Percentiles rank a stretch among this genome's conserved stretches.
phyloP scores from a whole-genome alignment of 2,329 filamentous ascomycete species.

The Cercospora sp. region DNA sequence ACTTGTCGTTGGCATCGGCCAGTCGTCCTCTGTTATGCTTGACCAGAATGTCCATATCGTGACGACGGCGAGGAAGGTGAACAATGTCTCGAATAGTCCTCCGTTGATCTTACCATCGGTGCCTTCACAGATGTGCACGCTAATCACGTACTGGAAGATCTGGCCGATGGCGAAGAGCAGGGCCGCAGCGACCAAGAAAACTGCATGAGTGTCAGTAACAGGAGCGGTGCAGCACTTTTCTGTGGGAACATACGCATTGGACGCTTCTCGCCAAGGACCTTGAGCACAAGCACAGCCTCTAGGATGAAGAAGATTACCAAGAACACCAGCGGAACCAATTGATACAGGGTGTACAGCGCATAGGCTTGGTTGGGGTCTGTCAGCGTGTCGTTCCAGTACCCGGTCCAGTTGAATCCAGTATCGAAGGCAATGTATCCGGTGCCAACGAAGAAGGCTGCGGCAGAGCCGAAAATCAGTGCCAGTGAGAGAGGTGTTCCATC shows the following conservation, averaged over 20 bases:
- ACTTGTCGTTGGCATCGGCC: conserved; percentile 63
- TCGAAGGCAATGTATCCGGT: conserved; percentile 96
- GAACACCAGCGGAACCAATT: conserved; percentile 84
- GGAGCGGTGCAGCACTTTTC: neutral
- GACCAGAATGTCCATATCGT: conserved; percentile 96
- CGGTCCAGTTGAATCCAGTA: conserved; percentile 83
- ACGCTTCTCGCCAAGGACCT: conserved; percentile 80
- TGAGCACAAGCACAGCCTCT: conserved; percentile 78
- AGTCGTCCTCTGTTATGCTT: conserved; percentile 98
- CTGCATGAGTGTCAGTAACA: conserved; percentile 39
- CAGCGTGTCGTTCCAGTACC: conserved; percentile 63
- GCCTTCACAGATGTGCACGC: conserved; percentile 83
- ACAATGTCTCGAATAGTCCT: conserved; percentile 86
- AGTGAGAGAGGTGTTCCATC: conserved; percentile 87
- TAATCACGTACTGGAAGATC: conserved; percentile 94
- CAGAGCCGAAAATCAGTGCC: conserved; percentile 70
- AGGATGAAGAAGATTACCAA: conserved; percentile 83
- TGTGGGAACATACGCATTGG: conserved; percentile 69
- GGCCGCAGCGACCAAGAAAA: conserved; percentile 73
- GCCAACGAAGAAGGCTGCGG: conserved; percentile 73
- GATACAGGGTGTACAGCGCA: conserved; percentile 90
- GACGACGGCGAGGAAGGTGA: conserved; percentile 80
- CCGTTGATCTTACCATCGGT: conserved; percentile 87
- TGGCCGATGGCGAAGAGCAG: conserved; percentile 89
- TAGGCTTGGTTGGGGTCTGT: conserved; percentile 65